Conservation (phyloP, 148 eudicot genomes). For the Agrostemma githago region DNA sequence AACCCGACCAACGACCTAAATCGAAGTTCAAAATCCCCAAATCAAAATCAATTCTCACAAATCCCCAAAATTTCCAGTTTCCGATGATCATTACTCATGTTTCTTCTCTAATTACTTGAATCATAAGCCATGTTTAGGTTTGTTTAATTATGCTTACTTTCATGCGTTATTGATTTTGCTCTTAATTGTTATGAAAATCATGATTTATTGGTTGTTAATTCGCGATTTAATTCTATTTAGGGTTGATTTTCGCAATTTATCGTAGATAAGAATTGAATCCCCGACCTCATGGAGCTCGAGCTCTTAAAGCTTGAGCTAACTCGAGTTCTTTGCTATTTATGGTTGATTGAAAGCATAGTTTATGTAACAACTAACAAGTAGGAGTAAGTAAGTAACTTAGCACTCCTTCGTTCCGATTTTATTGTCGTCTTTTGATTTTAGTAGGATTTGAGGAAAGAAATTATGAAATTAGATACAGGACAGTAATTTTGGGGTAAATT, state of each 20-base stretch:
- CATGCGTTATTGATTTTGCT: background rate
- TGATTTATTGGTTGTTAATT: background rate
- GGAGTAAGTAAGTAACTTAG: too few species aligned
- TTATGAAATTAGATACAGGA: too few species aligned
- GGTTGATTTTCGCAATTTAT: too few species aligned
- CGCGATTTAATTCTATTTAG: background rate
- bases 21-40: background rate
- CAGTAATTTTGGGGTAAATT: too few species aligned
- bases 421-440: too few species aligned
- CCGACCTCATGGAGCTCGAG: too few species aligned
- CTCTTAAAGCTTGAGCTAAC: too few species aligned
- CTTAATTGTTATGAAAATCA: background rate
- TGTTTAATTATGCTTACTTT: background rate
- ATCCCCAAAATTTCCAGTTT: background rate
- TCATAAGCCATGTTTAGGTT: slow-evolving; percentile 23
- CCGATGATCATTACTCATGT: background rate
- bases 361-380: background rate
- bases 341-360: background rate
- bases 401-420: too few species aligned
- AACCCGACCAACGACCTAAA: background rate
- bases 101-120: background rate
- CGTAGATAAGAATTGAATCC: too few species aligned
- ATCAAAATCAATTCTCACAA: background rate
- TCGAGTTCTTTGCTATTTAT: too few species aligned
- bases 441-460: too few species aligned